These are phyloP conservation scores for Myriosclerotinia curreyana DNA, from an alignment of 2,329 filamentous ascomycete genomes.

Conservation along the genomic window DNA sequence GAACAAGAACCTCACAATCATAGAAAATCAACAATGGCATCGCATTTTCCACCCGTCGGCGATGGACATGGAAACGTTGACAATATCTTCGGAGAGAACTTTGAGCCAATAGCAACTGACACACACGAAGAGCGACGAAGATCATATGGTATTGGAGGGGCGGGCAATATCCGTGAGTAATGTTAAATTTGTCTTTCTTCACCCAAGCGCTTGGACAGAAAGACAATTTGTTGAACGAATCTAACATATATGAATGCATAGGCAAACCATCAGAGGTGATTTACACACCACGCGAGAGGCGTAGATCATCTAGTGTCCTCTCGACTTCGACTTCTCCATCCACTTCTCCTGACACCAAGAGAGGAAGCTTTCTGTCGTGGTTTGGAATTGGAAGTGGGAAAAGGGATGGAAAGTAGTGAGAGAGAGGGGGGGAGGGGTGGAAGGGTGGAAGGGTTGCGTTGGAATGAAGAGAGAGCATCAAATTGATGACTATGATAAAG, in stretches of 20 bases:
- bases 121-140: conserved; percentile 26
- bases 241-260: conserved; percentile 18
- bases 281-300: conserved; percentile 26
- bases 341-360: conserved; percentile 28
- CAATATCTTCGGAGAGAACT: neutral
- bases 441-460: neutral
- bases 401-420: neutral
- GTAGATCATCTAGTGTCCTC: conserved; percentile 28
- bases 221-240: neutral
- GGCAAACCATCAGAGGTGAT: conserved; percentile 37
- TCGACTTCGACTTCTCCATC: conserved; percentile 20
- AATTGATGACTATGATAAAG: neutral
- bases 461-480: neutral
- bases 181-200: neutral
- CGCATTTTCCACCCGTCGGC: neutral
- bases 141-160: conserved; percentile 38
- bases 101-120: neutral
- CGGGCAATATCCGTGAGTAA: conserved; percentile 37
- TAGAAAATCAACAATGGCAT: neutral
- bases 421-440: too few species aligned
- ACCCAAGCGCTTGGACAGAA: neutral
- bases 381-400: conserved; percentile 4
- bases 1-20: neutral
- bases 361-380: conserved; percentile 9
- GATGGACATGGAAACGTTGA: neutral